Evolutionary conservation across 192 early-diverging fungal genomes (phyloP).

Genomic region (Rhizoclosmatium globosum): DNA sequence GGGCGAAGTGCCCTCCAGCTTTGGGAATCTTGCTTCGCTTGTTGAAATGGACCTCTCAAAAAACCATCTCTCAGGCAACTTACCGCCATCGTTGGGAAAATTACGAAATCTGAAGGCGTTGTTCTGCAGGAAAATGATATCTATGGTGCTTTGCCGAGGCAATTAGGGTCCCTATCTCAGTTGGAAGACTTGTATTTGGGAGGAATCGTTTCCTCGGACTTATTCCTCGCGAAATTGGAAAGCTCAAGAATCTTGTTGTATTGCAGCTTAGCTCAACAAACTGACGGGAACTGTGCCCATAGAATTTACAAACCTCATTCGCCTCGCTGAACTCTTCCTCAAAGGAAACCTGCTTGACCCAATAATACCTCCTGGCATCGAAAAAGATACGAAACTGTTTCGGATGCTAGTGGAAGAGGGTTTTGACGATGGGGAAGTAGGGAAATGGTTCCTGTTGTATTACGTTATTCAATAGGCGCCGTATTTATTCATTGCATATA

Average conservation of each 20-base stretch:
- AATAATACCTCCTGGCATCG: background rate
- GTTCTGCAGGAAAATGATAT: slow-evolving; percentile 8
- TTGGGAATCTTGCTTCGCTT: background rate
- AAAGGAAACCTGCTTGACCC: background rate
- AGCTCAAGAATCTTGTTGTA: slow-evolving; percentile 7
- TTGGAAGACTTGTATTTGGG: background rate
- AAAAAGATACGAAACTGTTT: too few species aligned
- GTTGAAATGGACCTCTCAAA: background rate
- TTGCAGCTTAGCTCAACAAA: slow-evolving; percentile 4
- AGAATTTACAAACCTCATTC: background rate
- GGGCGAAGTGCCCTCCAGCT: background rate
- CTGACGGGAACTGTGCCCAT: background rate
- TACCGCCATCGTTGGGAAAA: background rate
- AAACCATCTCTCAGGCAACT: background rate
- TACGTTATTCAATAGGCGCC: too few species aligned
- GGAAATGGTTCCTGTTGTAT: too few species aligned
- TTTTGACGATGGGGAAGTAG: too few species aligned
- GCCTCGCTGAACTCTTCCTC: background rate
- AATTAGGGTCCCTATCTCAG: background rate
- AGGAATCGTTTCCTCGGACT: slow-evolving; percentile 1
- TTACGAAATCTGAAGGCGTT: background rate
- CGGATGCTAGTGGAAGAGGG: too few species aligned
- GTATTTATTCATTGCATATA: too few species aligned
- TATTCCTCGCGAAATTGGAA: slow-evolving; percentile 3
- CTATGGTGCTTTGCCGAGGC: background rate